Conservation (phyloP, 176 grass and related monocot species). For the Zoysia pacifica region DNA sequence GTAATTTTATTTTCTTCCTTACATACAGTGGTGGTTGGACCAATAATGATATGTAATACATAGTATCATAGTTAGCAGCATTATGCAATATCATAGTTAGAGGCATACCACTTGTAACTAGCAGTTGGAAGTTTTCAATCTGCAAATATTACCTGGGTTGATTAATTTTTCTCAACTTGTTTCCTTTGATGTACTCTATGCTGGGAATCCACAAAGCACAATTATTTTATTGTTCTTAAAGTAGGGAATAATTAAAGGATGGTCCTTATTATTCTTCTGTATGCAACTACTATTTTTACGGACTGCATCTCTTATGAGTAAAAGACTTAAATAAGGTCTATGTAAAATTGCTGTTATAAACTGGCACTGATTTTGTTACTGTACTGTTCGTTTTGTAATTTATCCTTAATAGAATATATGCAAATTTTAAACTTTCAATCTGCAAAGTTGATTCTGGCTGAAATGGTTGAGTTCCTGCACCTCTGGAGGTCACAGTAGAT, state of each 20-base stretch:
- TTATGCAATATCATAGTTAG: constrained; percentile 16
- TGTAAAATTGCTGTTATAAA: background rate
- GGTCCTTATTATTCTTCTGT: constrained; percentile 20
- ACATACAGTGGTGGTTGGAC: background rate
- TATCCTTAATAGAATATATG: background rate
- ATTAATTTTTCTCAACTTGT: constrained; percentile 27
- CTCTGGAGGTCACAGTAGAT: background rate
- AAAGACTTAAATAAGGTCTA: background rate
- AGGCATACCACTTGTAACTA: background rate
- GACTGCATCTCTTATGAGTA: background rate
- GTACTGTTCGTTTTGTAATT: background rate
- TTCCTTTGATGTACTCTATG: constrained; percentile 11
- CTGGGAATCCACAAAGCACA: background rate
- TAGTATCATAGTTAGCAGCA: too few species aligned
- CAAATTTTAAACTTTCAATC: background rate
- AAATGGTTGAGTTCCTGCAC: background rate
- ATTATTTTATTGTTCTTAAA: constrained; percentile 8
- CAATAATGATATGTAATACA: constrained; percentile 16
- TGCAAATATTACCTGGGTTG: background rate
- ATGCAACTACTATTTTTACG: constrained; percentile 8
- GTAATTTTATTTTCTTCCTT: constrained; percentile 19
- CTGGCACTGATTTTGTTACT: background rate
- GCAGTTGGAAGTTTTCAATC: constrained; percentile 8
- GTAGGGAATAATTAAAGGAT: constrained; percentile 41
- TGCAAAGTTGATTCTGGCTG: background rate